Evolutionary conservation across 2,329 filamentous ascomycete species (phyloP), one percentile per base, ranked within the genome.

Genomic region (Claviceps sp.): DNA sequence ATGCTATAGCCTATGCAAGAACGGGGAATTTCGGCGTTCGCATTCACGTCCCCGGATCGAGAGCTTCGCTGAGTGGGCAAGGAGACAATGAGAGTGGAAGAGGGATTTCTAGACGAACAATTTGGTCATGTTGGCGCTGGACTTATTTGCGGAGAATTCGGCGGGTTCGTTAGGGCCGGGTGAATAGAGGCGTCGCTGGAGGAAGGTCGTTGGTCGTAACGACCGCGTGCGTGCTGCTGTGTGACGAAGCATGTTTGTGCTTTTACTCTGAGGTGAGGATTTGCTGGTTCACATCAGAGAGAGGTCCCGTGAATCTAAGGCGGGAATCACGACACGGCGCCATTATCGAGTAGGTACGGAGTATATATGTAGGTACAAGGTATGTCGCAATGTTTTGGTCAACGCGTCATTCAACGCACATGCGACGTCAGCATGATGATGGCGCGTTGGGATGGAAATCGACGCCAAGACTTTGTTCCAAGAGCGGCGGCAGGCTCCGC

Each of bases 371-470:
- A 26, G 23, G 23, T 9, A 29, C 8, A n/a, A 29, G 8, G 7
- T 29, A 8, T 8, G 26, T 7, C 26, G 26, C 26, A 9, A 20
- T 22, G 5, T 13, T 42, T 26, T 23, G 47, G n/a, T 43, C 47
- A 34, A 36, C 38, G 38, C 47, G 47, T 49, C 47, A 49, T 49
- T 34, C 38, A 43, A 17, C 20, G 2, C 8, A 36, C 8, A 6
- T 3, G n/a, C 8, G 17, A 49, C 47, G 47, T 43, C 47, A 43
- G 38, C n/a, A 49, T 49, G 47, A 49, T 36, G 47, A 49, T 42
- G 23, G n/a, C 17, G 20, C 20, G 11, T 23, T 22, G 42, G 11
- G 16, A 22, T 43, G 20, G 9, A 6, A 9, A 26, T 3, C 20
- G 42, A 13, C 42, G 13, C 11, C 6, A 42, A 23, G 20, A 29